Conservation (phyloP, 306 rosid species). For the Lithocarpus polystachyus region DNA sequence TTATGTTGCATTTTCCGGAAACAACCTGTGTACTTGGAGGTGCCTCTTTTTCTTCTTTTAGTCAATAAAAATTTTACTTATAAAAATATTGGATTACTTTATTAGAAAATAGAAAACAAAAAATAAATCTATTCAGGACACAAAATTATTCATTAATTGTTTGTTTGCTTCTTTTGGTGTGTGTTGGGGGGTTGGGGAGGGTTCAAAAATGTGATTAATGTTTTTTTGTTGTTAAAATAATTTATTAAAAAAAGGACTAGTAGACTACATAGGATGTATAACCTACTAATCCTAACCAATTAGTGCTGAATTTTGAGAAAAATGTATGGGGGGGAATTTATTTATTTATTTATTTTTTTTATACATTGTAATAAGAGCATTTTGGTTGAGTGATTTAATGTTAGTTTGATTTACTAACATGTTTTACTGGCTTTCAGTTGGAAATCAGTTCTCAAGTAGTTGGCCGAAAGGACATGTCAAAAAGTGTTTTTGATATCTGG, state of each 20-base stretch:
- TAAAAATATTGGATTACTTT: too few relatives aligned
- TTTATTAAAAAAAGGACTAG: too few relatives aligned
- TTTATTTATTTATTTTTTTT: not conserved
- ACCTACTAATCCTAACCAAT: too few relatives aligned
- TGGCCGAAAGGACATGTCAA: slow-evolving; percentile 81
- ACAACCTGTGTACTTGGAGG: too few relatives aligned
- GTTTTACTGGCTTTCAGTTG: slow-evolving; percentile 53
- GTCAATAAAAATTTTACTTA: too few relatives aligned
- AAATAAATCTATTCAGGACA: too few relatives aligned
- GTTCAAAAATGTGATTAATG: not conserved
- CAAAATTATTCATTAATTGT: not conserved
- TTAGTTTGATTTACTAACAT: slow-evolving; percentile 13
- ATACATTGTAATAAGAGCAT: not conserved
- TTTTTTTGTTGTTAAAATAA: too few relatives aligned
- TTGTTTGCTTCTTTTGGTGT: not conserved
- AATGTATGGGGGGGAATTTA: not conserved
- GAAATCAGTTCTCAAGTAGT: slow-evolving; percentile 84
- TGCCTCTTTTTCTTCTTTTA: too few relatives aligned
- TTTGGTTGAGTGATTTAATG: slow-evolving; percentile 5
- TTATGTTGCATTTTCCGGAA: too few relatives aligned
- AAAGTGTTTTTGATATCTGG: slow-evolving; percentile 76
- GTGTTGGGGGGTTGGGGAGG: not conserved
- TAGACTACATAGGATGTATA: too few relatives aligned
- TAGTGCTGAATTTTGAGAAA: too few relatives aligned
- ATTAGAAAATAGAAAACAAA: too few relatives aligned